phyloP scores from a whole-genome alignment of 1,284 basidiomycete species.

The Apiotrichum domesticum region DNA sequence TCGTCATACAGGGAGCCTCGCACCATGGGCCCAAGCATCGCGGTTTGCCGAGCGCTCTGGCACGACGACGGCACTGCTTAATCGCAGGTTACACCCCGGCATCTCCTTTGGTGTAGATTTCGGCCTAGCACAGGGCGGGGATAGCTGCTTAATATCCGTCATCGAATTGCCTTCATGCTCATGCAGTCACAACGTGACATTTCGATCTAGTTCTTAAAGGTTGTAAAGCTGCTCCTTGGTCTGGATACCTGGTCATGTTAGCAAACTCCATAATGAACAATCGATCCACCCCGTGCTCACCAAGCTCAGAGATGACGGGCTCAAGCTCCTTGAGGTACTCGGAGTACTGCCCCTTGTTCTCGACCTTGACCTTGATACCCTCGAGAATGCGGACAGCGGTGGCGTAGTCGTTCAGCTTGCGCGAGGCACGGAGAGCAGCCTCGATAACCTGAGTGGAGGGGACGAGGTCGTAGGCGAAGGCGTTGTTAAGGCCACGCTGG shows the following conservation, averaged over 20 bases:
- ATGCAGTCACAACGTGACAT: slow-evolving; percentile 14
- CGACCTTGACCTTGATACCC: slow-evolving; percentile 86
- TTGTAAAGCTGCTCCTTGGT: slow-evolving; percentile 48
- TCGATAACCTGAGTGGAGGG: slow-evolving; percentile 84
- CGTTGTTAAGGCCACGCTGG: slow-evolving; percentile 97
- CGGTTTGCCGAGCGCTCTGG: too few relatives aligned
- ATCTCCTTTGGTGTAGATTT: too few relatives aligned
- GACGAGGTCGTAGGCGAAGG: slow-evolving; percentile 97
- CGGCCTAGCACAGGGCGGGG: too few relatives aligned
- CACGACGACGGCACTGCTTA: too few relatives aligned
- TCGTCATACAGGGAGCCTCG: too few relatives aligned
- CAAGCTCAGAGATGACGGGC: slow-evolving; percentile 77
- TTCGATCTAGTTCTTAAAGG: slow-evolving; percentile 20
- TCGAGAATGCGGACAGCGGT: slow-evolving; percentile 95
- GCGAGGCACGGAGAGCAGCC: slow-evolving; percentile 78
- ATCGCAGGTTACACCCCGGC: too few relatives aligned
- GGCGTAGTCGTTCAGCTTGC: slow-evolving; percentile 92
- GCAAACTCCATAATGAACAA: background rate
- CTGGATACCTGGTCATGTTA: slow-evolving; percentile 31
- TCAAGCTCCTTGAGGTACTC: slow-evolving; percentile 83
- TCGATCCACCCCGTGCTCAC: slow-evolving; percentile 52
- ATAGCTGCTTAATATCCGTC: background rate
- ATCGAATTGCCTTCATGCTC: slow-evolving; percentile 1
- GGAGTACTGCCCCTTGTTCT: slow-evolving; percentile 89
- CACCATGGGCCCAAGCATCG: too few relatives aligned